phyloP scores from a whole-genome alignment of 2,329 filamentous ascomycete genomes.

The Ophiostoma triangulosporum region DNA sequence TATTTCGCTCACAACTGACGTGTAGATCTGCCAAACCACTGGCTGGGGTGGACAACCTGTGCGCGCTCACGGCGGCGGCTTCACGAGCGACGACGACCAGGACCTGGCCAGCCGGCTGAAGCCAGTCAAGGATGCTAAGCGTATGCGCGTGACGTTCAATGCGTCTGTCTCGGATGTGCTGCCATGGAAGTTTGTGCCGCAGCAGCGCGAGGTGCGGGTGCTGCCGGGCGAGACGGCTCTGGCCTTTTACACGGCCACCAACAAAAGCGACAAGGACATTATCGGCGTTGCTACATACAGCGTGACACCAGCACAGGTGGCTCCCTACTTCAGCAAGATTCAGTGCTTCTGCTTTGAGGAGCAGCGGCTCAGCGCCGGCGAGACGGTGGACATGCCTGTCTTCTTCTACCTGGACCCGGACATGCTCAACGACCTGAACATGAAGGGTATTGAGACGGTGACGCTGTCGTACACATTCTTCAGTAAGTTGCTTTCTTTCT shows the following conservation, averaged over 20 bases:
- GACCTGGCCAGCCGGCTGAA: slow-evolving; percentile 66
- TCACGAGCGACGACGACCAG: slow-evolving; percentile 32
- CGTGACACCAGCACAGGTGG: slow-evolving; percentile 88
- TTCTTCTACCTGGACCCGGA: slow-evolving; percentile 99
- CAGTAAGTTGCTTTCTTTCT: slow-evolving; percentile 48
- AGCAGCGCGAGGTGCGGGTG: slow-evolving; percentile 92
- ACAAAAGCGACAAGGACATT: slow-evolving; percentile 79
- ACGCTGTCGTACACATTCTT: slow-evolving; percentile 98
- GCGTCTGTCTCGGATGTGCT: slow-evolving; percentile 89
- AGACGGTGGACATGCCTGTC: slow-evolving; percentile 98
- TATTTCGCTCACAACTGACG: background rate
- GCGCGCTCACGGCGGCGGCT: slow-evolving; percentile 58
- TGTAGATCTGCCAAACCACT: slow-evolving; percentile 66
- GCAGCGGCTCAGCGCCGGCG: slow-evolving; percentile 83
- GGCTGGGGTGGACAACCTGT: slow-evolving; percentile 91
- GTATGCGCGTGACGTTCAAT: slow-evolving; percentile 91
- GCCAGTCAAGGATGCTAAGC: slow-evolving; percentile 67
- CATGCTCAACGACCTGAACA: slow-evolving; percentile 79
- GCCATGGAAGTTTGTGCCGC: slow-evolving; percentile 93
- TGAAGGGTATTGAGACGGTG: slow-evolving; percentile 89
- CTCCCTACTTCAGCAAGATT: slow-evolving; percentile 98
- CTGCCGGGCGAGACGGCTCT: slow-evolving; percentile 92
- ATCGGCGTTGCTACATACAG: slow-evolving; percentile 97
- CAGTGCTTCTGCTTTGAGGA: slow-evolving; percentile 99
- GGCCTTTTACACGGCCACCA: slow-evolving; percentile 95